Evolutionary conservation across 164 flowering plant species (phyloP), one percentile per base, ranked within the genome.

Genomic region (Chloranthus sessilifolius): DNA sequence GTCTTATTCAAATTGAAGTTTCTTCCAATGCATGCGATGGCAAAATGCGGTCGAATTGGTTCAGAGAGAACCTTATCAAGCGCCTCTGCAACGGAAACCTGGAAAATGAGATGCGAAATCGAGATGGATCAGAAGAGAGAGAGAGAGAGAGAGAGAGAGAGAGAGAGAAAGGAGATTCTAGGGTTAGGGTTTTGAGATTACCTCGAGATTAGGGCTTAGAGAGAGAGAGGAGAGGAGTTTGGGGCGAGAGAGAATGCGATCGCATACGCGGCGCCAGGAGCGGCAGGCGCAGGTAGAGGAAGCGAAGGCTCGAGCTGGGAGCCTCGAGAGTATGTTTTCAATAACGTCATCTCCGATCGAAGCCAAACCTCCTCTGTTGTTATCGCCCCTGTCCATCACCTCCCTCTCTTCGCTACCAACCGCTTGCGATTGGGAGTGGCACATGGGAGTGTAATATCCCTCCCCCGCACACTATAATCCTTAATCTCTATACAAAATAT

Each of bases 21-120:
- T 16, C 50, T 28, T 5, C 76, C 70, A 39, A 75, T 41, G 25
- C 42, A 55, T 2, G 64, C 84, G 36, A 85, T 56, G n/a, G 69
- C 94, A 33, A 88, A 85, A 58, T 82, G 79, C 0, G 96, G 96
- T n/a, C 83, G 72, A 57, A 85, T 82, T 0, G 90, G 94, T 66
- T 61, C 67, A 0, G 77, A 61, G 0, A 85, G 74, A 47, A 78
- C 88, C 65, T 75, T 81, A 12, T 72, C 76, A 1, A 77, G 4
- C 46, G 77, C 79, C 47, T 88, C 91, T 6, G 60, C 45, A 10
- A 81, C 60, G 15, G 86, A 86, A 59, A 17, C 58, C 96, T 88
- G 37, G 43, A 51, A 61, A 16, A 7, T 45, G 8, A 59, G 31
- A 4, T 3, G 5, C 10, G 15, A 40, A n/a, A 19, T 12, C 2